phyloP scores from a whole-genome alignment of 2,329 filamentous ascomycete genomes.

The Aspergillus unguis region DNA sequence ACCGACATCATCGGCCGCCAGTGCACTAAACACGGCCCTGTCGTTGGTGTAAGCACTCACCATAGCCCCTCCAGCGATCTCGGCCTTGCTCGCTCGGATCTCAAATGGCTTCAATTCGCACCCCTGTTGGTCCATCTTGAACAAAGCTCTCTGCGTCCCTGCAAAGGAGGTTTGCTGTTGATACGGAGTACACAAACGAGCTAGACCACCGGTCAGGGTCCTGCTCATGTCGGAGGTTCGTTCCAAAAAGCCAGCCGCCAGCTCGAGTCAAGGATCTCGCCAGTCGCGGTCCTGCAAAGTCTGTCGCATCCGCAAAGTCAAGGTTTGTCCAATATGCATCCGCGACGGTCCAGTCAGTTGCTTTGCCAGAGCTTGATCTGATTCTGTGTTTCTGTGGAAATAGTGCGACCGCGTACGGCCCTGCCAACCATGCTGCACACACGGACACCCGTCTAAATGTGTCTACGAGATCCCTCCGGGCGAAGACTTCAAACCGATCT shows the following conservation, averaged over 20 bases:
- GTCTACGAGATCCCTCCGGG: constrained; percentile 34
- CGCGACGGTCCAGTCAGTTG: background rate
- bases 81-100: constrained; percentile 30
- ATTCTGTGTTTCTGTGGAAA: constrained; percentile 1
- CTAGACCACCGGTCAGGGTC: constrained; percentile 24
- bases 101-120: constrained; percentile 25
- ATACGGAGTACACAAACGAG: background rate
- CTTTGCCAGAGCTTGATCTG: background rate
- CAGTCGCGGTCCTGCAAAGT: constrained; percentile 40
- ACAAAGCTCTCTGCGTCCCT: constrained; percentile 7
- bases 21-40: background rate
- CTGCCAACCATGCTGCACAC: constrained; percentile 40
- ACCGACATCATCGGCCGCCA: background rate
- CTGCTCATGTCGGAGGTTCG: constrained; percentile 12
- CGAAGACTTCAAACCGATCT: constrained; percentile 34
- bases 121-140: constrained; percentile 26
- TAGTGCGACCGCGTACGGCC: constrained; percentile 40
- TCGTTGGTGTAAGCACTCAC: constrained; percentile 15
- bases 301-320: constrained; percentile 39
- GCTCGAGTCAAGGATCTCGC: constrained; percentile 21
- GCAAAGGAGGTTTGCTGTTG: too few species aligned
- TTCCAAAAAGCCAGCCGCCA: constrained; percentile 20
- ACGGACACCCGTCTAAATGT: constrained; percentile 39
- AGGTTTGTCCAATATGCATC: constrained; percentile 23
- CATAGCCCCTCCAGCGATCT: constrained; percentile 27